phyloP scores from a whole-genome alignment of 371 early-diverging fungal species.

The Mucor velutinosus region DNA sequence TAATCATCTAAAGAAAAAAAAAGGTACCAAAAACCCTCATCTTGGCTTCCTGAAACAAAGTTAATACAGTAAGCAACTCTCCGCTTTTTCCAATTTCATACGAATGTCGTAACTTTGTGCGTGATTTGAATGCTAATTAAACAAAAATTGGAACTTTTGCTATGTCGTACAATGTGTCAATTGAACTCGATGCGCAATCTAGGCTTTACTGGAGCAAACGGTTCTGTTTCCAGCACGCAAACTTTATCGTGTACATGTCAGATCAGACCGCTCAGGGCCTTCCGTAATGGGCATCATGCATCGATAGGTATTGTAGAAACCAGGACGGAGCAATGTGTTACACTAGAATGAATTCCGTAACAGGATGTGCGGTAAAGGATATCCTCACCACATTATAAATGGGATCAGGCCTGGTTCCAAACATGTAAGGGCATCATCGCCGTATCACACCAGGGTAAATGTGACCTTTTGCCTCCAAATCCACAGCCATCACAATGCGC shows the following conservation, averaged over 20 bases:
- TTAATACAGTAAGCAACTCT: not conserved
- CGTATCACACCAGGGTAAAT: not conserved
- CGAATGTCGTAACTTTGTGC: not conserved
- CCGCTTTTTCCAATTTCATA: not conserved
- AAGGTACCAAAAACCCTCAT: not conserved
- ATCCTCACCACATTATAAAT: not conserved
- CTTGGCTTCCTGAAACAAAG: conserved; percentile 1
- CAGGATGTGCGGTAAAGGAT: not conserved
- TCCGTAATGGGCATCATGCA: not conserved
- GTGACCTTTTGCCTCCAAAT: too few relatives aligned
- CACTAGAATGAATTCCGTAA: not conserved
- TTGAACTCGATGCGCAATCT: not conserved
- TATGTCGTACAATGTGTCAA: not conserved
- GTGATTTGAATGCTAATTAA: not conserved
- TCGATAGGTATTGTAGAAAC: too few relatives aligned
- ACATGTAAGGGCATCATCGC: not conserved
- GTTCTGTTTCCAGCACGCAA: not conserved
- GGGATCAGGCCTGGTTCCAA: not conserved
- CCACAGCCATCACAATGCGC: too few relatives aligned
- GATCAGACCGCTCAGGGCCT: not conserved
- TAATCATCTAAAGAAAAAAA: not conserved
- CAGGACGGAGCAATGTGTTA: not conserved
- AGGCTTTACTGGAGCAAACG: not conserved
- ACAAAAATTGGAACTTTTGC: not conserved
- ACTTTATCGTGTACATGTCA: not conserved